These are phyloP conservation scores for Ustilago curta DNA, from an alignment of 1,284 basidiomycete species.

Conservation along the genomic window DNA sequence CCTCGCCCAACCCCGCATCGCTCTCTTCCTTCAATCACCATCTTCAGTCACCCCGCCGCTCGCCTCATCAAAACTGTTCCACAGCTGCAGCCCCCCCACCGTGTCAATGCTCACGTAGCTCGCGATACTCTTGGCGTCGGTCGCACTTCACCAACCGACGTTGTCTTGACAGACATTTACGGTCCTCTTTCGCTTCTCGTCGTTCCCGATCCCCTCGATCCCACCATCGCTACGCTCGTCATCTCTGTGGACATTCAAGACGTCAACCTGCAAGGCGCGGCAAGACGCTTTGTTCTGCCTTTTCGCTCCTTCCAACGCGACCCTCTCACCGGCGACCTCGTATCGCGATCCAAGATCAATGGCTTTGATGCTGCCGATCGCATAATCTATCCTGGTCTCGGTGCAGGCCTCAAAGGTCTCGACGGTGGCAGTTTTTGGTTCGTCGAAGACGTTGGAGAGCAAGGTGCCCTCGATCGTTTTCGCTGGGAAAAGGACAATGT, in stretches of 20 bases:
- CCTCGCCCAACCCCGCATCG: slow-evolving; percentile 1
- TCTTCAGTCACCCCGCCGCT: slow-evolving; percentile 48
- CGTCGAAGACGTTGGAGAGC: slow-evolving; percentile 51
- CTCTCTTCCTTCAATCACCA: slow-evolving; percentile 33
- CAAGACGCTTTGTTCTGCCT: slow-evolving; percentile 44
- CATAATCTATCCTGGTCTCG: slow-evolving; percentile 40
- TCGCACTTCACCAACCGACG: slow-evolving; percentile 17
- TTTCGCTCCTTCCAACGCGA: slow-evolving; percentile 48
- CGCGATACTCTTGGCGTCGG: slow-evolving; percentile 37
- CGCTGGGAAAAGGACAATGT: slow-evolving; percentile 36
- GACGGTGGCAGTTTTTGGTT: slow-evolving; percentile 59
- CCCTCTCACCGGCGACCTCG: slow-evolving; percentile 17
- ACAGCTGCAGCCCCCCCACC: slow-evolving; percentile 20
- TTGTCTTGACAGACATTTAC: slow-evolving; percentile 39
- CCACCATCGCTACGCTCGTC: slow-evolving; percentile 48
- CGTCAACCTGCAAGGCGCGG: slow-evolving; percentile 21
- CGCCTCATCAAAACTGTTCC: slow-evolving; percentile 52
- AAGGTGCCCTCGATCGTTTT: slow-evolving; percentile 44
- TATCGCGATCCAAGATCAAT: slow-evolving; percentile 22
- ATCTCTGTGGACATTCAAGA: slow-evolving; percentile 38
- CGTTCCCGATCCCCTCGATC: slow-evolving; percentile 42
- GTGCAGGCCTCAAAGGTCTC: slow-evolving; percentile 43
- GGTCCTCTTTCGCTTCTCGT: slow-evolving; percentile 44
- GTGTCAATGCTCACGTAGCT: slow-evolving; percentile 42
- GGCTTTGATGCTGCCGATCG: slow-evolving; percentile 40